These are phyloP conservation scores for Annulohypoxylon stygium DNA, from an alignment of 495 filamentous ascomycete genomes.

Conservation along the genomic window DNA sequence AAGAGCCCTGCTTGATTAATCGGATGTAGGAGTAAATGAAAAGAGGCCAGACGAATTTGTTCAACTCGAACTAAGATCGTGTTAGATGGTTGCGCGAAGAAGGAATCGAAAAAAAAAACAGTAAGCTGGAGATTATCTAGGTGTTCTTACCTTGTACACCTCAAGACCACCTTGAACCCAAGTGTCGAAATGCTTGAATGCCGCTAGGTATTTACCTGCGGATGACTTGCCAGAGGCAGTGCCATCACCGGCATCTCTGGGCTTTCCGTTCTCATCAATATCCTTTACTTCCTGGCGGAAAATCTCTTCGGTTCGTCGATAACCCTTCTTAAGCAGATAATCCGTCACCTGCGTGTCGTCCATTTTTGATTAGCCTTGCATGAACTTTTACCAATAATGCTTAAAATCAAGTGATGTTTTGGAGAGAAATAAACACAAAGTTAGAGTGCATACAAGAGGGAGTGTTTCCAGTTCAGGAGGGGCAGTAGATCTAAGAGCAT, in stretches of 20 bases:
- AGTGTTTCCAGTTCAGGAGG: background rate
- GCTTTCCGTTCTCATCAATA: conserved; percentile 48
- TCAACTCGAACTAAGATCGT: conserved; percentile 78
- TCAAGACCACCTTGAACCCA: conserved; percentile 94
- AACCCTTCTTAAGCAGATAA: conserved; percentile 96
- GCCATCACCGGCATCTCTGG: conserved; percentile 39
- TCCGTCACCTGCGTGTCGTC: conserved; percentile 80
- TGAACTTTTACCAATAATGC: background rate
- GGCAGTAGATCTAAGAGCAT: background rate
- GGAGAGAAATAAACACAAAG: background rate
- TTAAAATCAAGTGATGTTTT: background rate
- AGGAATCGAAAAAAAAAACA: too few relatives aligned
- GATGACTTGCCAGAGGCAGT: conserved; percentile 37
- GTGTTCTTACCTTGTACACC: conserved; percentile 82
- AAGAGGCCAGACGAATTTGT: conserved; percentile 87
- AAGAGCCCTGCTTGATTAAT: conserved; percentile 79
- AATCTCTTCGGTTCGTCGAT: conserved; percentile 91
- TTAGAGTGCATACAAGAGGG: too few relatives aligned
- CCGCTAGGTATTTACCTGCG: conserved; percentile 73
- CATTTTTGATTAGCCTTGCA: background rate
- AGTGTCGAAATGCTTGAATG: conserved; percentile 76
- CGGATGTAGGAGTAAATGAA: conserved; percentile 94
- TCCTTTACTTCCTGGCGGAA: conserved; percentile 87
- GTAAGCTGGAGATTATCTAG: background rate
- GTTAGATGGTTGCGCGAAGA: conserved; percentile 48